Conservation (phyloP, 345 rosid species). For the Populus ilicifolia region DNA sequence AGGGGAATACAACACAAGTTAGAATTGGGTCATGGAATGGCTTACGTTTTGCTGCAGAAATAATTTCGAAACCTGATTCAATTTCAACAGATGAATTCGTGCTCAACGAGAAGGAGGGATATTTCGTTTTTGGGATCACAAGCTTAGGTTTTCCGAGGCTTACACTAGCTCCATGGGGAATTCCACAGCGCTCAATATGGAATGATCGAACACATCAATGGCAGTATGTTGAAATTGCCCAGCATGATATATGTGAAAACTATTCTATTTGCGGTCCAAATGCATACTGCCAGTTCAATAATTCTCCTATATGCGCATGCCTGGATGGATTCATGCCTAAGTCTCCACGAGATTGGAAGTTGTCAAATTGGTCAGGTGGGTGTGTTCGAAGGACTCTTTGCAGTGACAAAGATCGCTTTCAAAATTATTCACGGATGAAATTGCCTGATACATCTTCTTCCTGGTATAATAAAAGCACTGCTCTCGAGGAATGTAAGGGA, state of each 20-base stretch:
- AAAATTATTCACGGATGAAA: background rate
- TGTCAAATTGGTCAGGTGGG: background rate
- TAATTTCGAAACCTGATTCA: background rate
- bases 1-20: background rate
- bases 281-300: background rate
- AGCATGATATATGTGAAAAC: background rate
- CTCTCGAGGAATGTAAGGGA: background rate
- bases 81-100: background rate
- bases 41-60: background rate
- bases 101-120: background rate
- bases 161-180: background rate
- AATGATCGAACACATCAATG: background rate
- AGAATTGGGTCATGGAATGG: slow-evolving; percentile 1
- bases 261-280: background rate
- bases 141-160: background rate
- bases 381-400: slow-evolving; percentile 2
- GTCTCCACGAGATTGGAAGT: background rate
- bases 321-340: background rate
- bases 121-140: background rate
- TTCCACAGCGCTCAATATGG: background rate
- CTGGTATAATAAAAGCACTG: background rate
- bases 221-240: background rate
- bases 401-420: background rate
- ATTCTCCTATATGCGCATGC: background rate
- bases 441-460: background rate